Base-by-base conservation (phyloP, 1,139 yeast species). In the Kazachstania sp. region DNA sequence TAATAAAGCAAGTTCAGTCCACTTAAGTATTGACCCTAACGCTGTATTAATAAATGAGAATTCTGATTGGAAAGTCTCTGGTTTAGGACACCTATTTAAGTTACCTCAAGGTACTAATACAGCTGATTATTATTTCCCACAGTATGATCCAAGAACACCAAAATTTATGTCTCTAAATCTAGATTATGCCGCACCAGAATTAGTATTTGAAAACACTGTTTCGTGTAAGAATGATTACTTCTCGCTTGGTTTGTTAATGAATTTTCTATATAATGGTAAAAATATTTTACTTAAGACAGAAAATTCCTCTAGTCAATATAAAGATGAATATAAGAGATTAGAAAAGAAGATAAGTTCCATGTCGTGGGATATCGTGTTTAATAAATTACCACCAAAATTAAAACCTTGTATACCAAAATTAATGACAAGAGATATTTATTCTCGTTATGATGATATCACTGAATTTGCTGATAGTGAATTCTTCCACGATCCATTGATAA, bases 21-120 rank as follows among this genome's bases (percentile, higher is more conserved):
- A 90, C 66, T 67, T 85, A 55, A 86, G 88, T 55, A 57, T 94
- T 31, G 83, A 82, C 54, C 98, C 98, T 1, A 70, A 77, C 13
- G 79, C 95, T 0, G 72, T 92, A 1, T 77, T 83, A 51, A 75
- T 92, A 26, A 90, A 85, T 54, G 81, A 79, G 38, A 88, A 84
- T 55, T 94, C 95, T 1, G 98, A 92, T 66, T 94, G 97, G 97
- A 92, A 90, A 65, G 65, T 92, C 2, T 77, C 84, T 9, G 97
- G 97, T 0, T 74, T 86, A 28, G 83, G 82, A 39, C 75, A 75
- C 48, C 45, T 64, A 37, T 41, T 53, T 13, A 63, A 74, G 65
- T 53, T 64, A 8, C 63, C 66, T 13, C 75, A 73, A 42, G 68
- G 77, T 6, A 66, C 77, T 1, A 61, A 72, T 68, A 20, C 73